phyloP scores from a whole-genome alignment of 768 basidiomycete species.

The Daedaleopsis sinensis region DNA sequence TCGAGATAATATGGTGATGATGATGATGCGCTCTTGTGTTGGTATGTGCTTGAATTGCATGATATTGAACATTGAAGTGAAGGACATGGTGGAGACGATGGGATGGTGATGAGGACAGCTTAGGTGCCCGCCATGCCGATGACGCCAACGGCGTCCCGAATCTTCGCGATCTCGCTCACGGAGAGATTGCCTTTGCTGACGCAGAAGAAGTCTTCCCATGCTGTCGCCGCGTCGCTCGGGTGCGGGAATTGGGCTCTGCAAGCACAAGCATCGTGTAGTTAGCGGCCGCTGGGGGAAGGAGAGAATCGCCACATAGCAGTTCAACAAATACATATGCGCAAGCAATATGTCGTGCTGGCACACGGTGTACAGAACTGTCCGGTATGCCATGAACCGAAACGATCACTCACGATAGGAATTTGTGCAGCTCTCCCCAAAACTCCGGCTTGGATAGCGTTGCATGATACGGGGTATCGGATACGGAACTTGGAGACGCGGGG shows the following conservation, averaged over 20 bases:
- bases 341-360: no score
- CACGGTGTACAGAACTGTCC: no score
- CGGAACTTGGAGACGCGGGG: slow-evolving; percentile 37
- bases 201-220: slow-evolving; percentile 87
- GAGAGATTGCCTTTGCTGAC: slow-evolving; percentile 81
- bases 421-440: slow-evolving; percentile 77
- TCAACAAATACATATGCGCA: no score
- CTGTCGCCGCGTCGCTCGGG: slow-evolving; percentile 63
- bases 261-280: neutral
- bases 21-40: no score
- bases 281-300: neutral
- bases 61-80: neutral
- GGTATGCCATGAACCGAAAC: no score
- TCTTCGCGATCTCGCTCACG: slow-evolving; percentile 87
- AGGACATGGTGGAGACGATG: neutral
- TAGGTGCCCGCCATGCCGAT: slow-evolving; percentile 87
- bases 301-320: no score
- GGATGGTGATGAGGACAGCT: slow-evolving; percentile 3
- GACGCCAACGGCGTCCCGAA: slow-evolving; percentile 86
- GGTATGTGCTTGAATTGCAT: no score
- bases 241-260: slow-evolving; percentile 63
- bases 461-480: slow-evolving; percentile 55
- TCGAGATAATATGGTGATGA: no score
- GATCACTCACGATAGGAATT: slow-evolving; percentile 60
- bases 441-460: slow-evolving; percentile 69